These are phyloP conservation scores for Phialemonium atrogriseum DNA, from an alignment of 2,329 filamentous ascomycete species.

Conservation along the genomic window DNA sequence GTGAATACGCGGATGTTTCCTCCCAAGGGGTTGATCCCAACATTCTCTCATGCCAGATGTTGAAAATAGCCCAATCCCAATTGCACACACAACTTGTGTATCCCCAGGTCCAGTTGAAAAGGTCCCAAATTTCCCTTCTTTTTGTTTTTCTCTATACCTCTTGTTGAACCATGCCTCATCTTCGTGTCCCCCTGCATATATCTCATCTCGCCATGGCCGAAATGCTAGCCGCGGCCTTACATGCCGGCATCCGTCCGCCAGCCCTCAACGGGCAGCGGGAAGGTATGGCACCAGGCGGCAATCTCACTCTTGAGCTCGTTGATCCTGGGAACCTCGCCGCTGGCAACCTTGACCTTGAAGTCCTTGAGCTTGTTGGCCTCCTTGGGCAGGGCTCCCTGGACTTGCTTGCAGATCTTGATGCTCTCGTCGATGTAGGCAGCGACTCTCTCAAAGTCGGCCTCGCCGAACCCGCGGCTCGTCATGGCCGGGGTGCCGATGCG, in stretches of 20 bases:
- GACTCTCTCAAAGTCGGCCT: slow-evolving; percentile 86
- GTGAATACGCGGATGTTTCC: not conserved
- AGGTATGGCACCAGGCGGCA: slow-evolving; percentile 73
- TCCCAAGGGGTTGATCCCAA: slow-evolving; percentile 2
- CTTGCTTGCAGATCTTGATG: slow-evolving; percentile 83
- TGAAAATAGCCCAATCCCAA: slow-evolving; percentile 4
- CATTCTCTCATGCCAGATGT: slow-evolving; percentile 1
- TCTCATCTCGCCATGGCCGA: not conserved
- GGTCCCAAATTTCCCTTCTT: not conserved
- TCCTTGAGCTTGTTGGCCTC: slow-evolving; percentile 99
- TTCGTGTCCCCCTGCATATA: too few species aligned
- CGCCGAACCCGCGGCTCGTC: slow-evolving; percentile 90
- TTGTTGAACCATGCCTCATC: too few species aligned
- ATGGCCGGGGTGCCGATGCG: slow-evolving; percentile 96
- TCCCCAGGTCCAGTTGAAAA: not conserved
- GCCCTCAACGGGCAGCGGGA: slow-evolving; percentile 84
- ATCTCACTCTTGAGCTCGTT: slow-evolving; percentile 84
- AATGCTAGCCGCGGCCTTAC: too few species aligned
- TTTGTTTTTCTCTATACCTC: not conserved
- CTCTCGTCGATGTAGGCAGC: slow-evolving; percentile 80
- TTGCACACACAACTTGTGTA: too few species aligned
- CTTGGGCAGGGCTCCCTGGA: slow-evolving; percentile 81
- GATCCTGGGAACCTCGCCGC: slow-evolving; percentile 73
- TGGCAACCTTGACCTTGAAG: slow-evolving; percentile 88
- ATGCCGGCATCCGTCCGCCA: slow-evolving; percentile 55